phyloP scores from a whole-genome alignment of 352 stramenopile species.

The Phytophthora nicotianae region DNA sequence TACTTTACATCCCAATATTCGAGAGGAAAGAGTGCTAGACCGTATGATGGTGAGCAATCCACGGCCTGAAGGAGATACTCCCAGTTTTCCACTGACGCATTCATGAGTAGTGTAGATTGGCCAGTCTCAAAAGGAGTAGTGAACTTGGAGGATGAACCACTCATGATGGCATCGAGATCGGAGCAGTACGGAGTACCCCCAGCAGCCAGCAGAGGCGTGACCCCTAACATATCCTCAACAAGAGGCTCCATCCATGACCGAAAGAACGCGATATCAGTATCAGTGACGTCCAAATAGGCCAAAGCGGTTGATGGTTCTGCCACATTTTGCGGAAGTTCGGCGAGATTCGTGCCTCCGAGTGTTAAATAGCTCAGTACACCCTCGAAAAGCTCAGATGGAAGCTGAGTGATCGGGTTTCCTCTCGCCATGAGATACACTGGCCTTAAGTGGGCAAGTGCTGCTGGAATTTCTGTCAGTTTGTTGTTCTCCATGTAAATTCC shows the following conservation, averaged over 20 bases:
- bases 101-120: constrained; percentile 19
- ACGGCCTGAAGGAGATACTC: constrained; percentile 12
- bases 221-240: constrained; percentile 12
- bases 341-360: background rate
- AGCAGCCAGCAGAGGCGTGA: constrained; percentile 15
- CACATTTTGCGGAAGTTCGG: constrained; percentile 2
- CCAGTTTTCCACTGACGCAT: constrained; percentile 26
- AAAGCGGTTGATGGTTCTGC: background rate
- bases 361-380: background rate
- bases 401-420: background rate
- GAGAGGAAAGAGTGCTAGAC: constrained; percentile 6
- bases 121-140: constrained; percentile 2
- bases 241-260: constrained; percentile 33
- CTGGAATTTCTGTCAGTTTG: constrained; percentile 5
- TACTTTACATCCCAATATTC: constrained; percentile 5
- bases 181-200: constrained; percentile 21
- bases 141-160: constrained; percentile 7
- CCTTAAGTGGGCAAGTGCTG: constrained; percentile 5
- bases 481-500: constrained; percentile 11
- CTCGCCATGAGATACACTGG: constrained; percentile 2
- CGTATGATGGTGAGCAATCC: constrained; percentile 13
- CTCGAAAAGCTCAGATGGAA: constrained; percentile 7
- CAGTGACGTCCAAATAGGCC: constrained; percentile 8
- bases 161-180: constrained; percentile 19
- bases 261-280: constrained; percentile 21